A percentile compares a stretch with the other conserved stretches of the same genome.
Conservation (phyloP, 805 yeast genomes). For the Millerozyma miso region DNA sequence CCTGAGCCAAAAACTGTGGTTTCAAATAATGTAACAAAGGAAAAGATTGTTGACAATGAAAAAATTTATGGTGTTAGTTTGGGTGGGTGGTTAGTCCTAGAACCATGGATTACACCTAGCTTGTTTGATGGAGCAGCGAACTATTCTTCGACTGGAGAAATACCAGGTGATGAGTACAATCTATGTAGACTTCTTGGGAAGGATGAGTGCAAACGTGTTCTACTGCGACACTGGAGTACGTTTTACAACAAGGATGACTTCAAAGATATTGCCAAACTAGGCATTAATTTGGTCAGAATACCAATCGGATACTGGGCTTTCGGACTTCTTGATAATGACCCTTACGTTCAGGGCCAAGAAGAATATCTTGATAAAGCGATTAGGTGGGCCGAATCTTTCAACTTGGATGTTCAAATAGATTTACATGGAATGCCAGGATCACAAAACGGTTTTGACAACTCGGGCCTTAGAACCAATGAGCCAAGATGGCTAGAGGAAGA, state of each 20-base stretch:
- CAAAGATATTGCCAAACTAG: slow-evolving; percentile 43
- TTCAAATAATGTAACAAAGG: neutral
- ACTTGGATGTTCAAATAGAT: slow-evolving; percentile 68
- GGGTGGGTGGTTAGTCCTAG: slow-evolving; percentile 73
- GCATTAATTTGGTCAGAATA: slow-evolving; percentile 64
- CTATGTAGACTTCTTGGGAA: slow-evolving; percentile 47
- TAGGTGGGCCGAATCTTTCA: slow-evolving; percentile 61
- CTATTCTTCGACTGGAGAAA: slow-evolving; percentile 16
- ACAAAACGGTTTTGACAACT: slow-evolving; percentile 84
- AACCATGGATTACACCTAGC: slow-evolving; percentile 68
- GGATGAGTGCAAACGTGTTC: slow-evolving; percentile 35
- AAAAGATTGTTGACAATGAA: neutral
- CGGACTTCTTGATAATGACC: slow-evolving; percentile 45
- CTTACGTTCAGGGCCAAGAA: slow-evolving; percentile 67
- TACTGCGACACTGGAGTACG: slow-evolving; percentile 52
- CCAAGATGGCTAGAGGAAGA: slow-evolving; percentile 12
- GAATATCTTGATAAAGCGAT: slow-evolving; percentile 61
- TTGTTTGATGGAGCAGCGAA: slow-evolving; percentile 40
- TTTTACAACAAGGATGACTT: slow-evolving; percentile 62
- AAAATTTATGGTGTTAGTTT: slow-evolving; percentile 24
- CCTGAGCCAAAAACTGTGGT: neutral
- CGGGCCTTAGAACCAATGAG: slow-evolving; percentile 50
- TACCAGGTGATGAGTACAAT: slow-evolving; percentile 61
- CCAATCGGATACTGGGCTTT: slow-evolving; percentile 88
- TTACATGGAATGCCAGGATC: slow-evolving; percentile 83